Base-by-base conservation (phyloP, 768 basidiomycete species). In the Lactifluus rugatus region DNA sequence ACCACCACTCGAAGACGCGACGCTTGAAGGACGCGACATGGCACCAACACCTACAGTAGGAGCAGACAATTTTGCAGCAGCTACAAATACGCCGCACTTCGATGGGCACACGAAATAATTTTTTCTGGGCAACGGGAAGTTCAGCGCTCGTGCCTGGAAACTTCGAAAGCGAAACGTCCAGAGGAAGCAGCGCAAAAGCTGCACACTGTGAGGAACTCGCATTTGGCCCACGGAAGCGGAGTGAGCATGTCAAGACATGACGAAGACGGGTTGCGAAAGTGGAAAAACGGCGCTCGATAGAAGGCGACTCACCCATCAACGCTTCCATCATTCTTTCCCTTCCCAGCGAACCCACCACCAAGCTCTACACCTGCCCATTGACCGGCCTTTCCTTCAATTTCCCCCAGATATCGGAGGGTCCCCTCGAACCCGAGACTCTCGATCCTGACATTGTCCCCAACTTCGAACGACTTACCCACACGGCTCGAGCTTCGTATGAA, bases 291-390 rank as follows among this genome's bases (percentile, higher is more conserved):
- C 46, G 46, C 28, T 28, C 17, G 19, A 14, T 19, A 32, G 9
- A 14, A 36, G 39, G 55, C 19, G 48, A 78, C 91, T 75, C 68
- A 96, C 94, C 90, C 91, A 61, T 76, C 79, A 5, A 95, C 93
- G 46, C 82, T 81, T 34, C 95, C 95, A 65, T 97, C 82, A 66
- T 99, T 99, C 75, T 98, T 99, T 0, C 95, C 95, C 70, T 88
- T 89, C 19, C 95, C 93, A 17, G 78, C 71, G 68, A 93, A 95
- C 6, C 89, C 89, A 36, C 85, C 86, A 64, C 81, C 75, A 21
- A 99, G 76, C 71, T 97, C 91, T 21, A 99, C 90, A 14, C 95
- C 95, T 16, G 90, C 95, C 89, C 91, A 99, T 6, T 84, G 73
- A 3, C 94, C 95, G 2, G 81, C 77, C 70, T 97, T 97, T 51